Evolutionary conservation across 139 green algal genomes (phyloP).

Genomic region (Chlamydomonas incerta): DNA sequence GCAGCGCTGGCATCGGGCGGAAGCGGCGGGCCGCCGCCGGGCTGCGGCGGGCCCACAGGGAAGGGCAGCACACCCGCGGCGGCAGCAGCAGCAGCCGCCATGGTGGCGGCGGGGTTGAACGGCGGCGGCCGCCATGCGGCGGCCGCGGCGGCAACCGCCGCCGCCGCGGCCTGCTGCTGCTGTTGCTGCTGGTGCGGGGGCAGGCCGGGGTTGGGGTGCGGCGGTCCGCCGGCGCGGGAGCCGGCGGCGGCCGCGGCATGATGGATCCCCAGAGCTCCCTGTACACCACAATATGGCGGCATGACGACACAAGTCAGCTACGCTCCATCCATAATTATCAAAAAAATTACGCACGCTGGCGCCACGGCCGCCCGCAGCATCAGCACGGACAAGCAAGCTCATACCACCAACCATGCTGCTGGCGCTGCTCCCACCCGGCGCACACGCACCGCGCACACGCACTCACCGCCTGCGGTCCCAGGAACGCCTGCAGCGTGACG

Average conservation of each 20-base stretch:
- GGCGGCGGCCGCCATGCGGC: slow-evolving; percentile 24
- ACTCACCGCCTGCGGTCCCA: slow-evolving; percentile 13
- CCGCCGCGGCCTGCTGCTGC: slow-evolving; percentile 11
- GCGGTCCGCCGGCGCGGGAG: neutral
- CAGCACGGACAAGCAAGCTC: too few relatives aligned
- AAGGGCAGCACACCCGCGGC: slow-evolving; percentile 23
- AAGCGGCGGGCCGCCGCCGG: neutral
- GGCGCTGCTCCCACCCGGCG: too few relatives aligned
- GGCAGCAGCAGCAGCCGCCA: slow-evolving; percentile 10
- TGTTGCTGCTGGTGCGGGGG: slow-evolving; percentile 8
- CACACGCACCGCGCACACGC: neutral
- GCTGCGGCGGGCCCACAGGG: neutral
- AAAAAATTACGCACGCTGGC: too few relatives aligned
- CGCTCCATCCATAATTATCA: too few relatives aligned
- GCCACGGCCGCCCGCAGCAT: too few relatives aligned
- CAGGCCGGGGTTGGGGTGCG: neutral
- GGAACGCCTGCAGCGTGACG: slow-evolving; percentile 29
- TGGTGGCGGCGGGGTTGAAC: neutral
- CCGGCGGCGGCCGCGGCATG: neutral
- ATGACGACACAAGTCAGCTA: too few relatives aligned
- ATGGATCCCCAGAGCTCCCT: neutral
- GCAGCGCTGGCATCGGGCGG: neutral
- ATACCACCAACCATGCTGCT: too few relatives aligned
- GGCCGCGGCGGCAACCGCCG: neutral
- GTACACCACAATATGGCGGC: too few relatives aligned